A percentile compares a stretch with the other conserved stretches of the same genome.
These are phyloP conservation scores for Neocatenulostroma microsporum DNA, from an alignment of 2,329 filamentous ascomycete genomes.

Conservation along the genomic window DNA sequence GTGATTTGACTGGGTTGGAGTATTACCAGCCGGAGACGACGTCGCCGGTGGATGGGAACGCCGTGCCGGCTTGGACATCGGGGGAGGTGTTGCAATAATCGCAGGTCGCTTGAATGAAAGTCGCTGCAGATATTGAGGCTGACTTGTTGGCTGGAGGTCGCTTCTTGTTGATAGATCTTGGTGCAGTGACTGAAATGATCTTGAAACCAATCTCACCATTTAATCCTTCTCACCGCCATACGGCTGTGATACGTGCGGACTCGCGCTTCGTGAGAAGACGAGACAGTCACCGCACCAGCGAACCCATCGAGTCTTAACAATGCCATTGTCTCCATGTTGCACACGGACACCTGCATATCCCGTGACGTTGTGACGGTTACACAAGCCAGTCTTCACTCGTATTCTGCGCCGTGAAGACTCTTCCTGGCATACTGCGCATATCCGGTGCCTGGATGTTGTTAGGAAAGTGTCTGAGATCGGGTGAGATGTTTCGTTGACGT, in stretches of 20 bases:
- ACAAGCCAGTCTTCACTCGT: slow-evolving; percentile 3
- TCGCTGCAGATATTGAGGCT: too few species aligned
- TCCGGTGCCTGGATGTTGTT: too few species aligned
- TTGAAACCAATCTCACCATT: too few species aligned
- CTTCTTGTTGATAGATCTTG: slow-evolving; percentile 7
- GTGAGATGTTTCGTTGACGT: too few species aligned
- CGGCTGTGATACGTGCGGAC: too few species aligned
- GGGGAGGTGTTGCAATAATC: slow-evolving; percentile 10
- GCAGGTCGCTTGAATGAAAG: not conserved
- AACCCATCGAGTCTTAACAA: slow-evolving; percentile 9
- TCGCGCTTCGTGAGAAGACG: too few species aligned
- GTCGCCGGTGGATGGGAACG: slow-evolving; percentile 16
- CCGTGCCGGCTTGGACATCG: slow-evolving; percentile 20
- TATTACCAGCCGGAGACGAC: slow-evolving; percentile 16
- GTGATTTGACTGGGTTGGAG: slow-evolving; percentile 12
- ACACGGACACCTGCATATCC: slow-evolving; percentile 9
- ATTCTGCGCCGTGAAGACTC: not conserved
- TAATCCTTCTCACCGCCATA: too few species aligned
- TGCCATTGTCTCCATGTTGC: slow-evolving; percentile 8
- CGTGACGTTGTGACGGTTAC: slow-evolving; percentile 3
- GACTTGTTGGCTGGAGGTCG: not conserved
- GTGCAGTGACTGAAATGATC: too few species aligned
- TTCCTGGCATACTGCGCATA: slow-evolving; percentile 1
- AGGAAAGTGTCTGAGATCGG: too few species aligned
- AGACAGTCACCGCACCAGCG: too few species aligned